Evolutionary conservation across 805 yeast genomes (phyloP).

Genomic region (Millerozyma miso): DNA sequence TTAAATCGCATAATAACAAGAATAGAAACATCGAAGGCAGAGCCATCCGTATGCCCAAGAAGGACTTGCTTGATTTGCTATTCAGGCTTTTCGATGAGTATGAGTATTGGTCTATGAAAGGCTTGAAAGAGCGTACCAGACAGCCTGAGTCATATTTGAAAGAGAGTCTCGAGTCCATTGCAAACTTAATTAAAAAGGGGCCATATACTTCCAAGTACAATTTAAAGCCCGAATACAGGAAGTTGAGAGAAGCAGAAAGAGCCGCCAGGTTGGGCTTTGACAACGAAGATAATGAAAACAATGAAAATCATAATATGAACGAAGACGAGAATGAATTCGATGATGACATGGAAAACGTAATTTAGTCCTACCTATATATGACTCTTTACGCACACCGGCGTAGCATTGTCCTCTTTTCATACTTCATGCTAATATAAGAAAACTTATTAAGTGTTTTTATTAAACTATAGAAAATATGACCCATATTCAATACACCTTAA

Average conservation of each 20-base stretch:
- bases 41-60: constrained; percentile 91
- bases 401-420: not conserved
- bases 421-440: not conserved
- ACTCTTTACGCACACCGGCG: not conserved
- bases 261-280: constrained; percentile 58
- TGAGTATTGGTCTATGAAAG: constrained; percentile 95
- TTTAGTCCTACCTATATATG: constrained; percentile 19
- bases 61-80: constrained; percentile 81
- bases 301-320: constrained; percentile 59
- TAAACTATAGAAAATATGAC: constrained; percentile 8
- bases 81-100: constrained; percentile 90
- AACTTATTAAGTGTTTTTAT: constrained; percentile 1
- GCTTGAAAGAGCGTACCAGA: constrained; percentile 85
- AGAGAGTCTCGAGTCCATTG: constrained; percentile 87
- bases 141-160: constrained; percentile 94
- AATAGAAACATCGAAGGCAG: constrained; percentile 67
- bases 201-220: constrained; percentile 93
- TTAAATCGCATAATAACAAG: constrained; percentile 37
- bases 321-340: constrained; percentile 40
- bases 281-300: constrained; percentile 35
- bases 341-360: constrained; percentile 72
- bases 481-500: constrained; percentile 6
- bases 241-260: constrained; percentile 71
- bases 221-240: constrained; percentile 84
- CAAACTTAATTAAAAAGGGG: constrained; percentile 86